Percentiles rank a stretch among this genome's conserved stretches.
These are phyloP conservation scores for Picochlorum sp. DNA, from an alignment of 139 green algal genomes.

Conservation along the genomic window DNA sequence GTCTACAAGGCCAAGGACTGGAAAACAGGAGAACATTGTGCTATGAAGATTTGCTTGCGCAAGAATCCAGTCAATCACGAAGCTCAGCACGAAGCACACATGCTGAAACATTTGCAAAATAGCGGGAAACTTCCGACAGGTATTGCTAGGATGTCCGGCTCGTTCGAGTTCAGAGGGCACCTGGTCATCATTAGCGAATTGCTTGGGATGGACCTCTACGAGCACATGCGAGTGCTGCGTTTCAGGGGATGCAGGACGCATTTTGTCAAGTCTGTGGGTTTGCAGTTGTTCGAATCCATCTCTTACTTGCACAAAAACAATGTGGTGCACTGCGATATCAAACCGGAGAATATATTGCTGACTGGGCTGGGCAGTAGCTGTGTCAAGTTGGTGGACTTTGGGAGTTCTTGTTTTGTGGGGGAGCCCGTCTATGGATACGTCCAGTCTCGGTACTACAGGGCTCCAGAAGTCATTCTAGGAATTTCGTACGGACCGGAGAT, in stretches of 20 bases:
- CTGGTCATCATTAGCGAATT: slow-evolving; percentile 96
- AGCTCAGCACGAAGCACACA: slow-evolving; percentile 70
- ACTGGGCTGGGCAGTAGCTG: neutral
- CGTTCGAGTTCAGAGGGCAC: slow-evolving; percentile 81
- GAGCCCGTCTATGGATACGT: slow-evolving; percentile 93
- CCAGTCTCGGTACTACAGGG: slow-evolving; percentile 90
- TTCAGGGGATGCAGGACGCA: slow-evolving; percentile 72
- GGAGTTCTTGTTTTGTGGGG: slow-evolving; percentile 78
- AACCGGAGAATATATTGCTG: slow-evolving; percentile 97
- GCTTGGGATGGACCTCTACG: slow-evolving; percentile 92
- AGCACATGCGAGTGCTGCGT: slow-evolving; percentile 85
- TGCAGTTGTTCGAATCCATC: slow-evolving; percentile 80
- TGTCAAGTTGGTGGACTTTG: slow-evolving; percentile 89
- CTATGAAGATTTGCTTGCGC: slow-evolving; percentile 97
- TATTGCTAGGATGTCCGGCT: slow-evolving; percentile 88
- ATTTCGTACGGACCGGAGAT: slow-evolving; percentile 76
- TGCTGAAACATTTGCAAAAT: slow-evolving; percentile 80
- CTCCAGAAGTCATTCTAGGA: slow-evolving; percentile 83
- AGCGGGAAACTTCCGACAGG: slow-evolving; percentile 44
- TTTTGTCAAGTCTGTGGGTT: slow-evolving; percentile 69
- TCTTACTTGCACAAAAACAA: slow-evolving; percentile 60
- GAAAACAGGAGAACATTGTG: slow-evolving; percentile 23
- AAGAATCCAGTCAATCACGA: slow-evolving; percentile 82
- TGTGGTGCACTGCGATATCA: slow-evolving; percentile 97
- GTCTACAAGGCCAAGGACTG: slow-evolving; percentile 65